These are phyloP conservation scores for Parasarocladium wereldwijsianum DNA, from an alignment of 2,329 filamentous ascomycete species.

Conservation along the genomic window DNA sequence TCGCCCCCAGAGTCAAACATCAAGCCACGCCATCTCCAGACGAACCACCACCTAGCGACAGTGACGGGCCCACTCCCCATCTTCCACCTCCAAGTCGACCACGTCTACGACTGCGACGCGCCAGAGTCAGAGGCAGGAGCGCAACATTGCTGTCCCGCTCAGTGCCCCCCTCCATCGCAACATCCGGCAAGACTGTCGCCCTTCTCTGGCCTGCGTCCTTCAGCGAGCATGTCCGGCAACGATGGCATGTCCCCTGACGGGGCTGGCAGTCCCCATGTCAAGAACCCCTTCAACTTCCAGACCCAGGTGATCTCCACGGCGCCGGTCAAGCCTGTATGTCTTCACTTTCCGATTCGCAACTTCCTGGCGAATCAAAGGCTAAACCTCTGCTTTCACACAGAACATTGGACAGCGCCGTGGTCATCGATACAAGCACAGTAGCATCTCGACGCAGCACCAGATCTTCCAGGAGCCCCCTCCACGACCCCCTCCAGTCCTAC, in stretches of 20 bases:
- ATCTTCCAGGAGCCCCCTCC: constrained; percentile 89
- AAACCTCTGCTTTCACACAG: constrained; percentile 23
- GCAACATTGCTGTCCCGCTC: too few relatives aligned
- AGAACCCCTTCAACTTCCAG: constrained; percentile 88
- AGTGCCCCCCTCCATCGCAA: too few relatives aligned
- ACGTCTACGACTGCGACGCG: too few relatives aligned
- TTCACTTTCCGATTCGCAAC: not conserved
- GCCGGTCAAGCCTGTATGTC: constrained; percentile 61
- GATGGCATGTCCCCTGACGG: constrained; percentile 10
- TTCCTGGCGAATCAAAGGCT: not conserved
- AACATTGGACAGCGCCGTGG: constrained; percentile 84
- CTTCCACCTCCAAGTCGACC: too few relatives aligned
- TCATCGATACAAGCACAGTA: constrained; percentile 96
- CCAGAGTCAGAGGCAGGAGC: too few relatives aligned
- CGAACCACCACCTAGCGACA: too few relatives aligned
- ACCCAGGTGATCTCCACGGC: constrained; percentile 62
- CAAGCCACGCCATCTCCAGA: too few relatives aligned
- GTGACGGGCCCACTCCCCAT: too few relatives aligned
- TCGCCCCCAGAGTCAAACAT: too few relatives aligned
- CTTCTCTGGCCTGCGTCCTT: constrained; percentile 1
- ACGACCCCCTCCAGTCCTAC: constrained; percentile 73
- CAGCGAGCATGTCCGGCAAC: constrained; percentile 12
- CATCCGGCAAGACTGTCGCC: too few relatives aligned
- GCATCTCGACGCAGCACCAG: constrained; percentile 74
- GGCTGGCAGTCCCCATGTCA: constrained; percentile 12